phyloP scores from a whole-genome alignment of 75 land plant species.

The Sequoiadendron giganteum region DNA sequence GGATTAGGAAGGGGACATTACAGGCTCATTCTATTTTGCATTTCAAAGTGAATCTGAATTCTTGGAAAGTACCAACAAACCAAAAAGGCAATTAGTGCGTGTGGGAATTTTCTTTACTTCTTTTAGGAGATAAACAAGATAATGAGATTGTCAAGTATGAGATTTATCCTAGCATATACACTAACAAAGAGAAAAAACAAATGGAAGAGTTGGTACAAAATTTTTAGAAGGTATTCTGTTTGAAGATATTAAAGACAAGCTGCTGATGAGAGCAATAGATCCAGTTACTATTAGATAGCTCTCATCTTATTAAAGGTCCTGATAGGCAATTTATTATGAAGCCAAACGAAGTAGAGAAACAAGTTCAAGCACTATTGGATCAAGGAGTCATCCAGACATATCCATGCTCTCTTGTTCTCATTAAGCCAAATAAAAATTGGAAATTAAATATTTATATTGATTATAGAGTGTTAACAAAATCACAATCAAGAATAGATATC shows the following conservation, averaged over 20 bases:
- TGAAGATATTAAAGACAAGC: background rate
- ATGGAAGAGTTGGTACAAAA: background rate
- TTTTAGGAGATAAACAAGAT: too few species aligned
- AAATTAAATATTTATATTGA: conserved; percentile 3
- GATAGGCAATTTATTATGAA: background rate
- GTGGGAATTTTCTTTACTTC: too few species aligned
- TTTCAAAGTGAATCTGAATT: too few species aligned
- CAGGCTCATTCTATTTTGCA: too few species aligned
- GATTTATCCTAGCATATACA: too few species aligned
- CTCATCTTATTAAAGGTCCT: background rate
- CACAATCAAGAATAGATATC: conserved; percentile 10
- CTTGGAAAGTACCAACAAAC: too few species aligned
- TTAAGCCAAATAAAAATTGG: conserved; percentile 5
- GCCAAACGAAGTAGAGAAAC: conserved; percentile 2
- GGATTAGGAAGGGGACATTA: too few species aligned
- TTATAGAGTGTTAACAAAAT: conserved; percentile 14
- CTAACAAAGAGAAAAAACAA: background rate
- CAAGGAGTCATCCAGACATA: conserved; percentile 1
- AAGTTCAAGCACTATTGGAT: conserved; percentile 4
- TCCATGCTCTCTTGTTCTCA: conserved; percentile 7
- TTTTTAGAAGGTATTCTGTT: background rate
- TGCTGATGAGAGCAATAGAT: background rate
- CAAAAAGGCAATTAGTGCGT: too few species aligned
- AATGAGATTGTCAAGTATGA: too few species aligned
- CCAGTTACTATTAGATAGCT: background rate